Base-by-base conservation (phyloP, 2,329 filamentous ascomycete species). In the Metarhizium anisopliae region DNA sequence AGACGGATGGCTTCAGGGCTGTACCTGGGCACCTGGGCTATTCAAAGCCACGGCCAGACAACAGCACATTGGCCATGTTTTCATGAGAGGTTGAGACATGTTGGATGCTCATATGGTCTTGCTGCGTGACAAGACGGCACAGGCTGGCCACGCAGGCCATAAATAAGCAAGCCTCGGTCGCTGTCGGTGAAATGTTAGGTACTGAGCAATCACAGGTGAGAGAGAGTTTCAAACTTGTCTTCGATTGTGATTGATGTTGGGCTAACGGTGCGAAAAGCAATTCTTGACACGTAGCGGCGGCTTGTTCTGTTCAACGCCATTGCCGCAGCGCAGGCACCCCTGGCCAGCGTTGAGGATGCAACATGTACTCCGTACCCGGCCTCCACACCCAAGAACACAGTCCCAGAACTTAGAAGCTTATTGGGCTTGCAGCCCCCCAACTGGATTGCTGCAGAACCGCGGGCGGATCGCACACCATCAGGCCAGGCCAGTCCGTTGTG, bases 101-200 rank as follows among this genome's bases (percentile, higher is more conserved):
- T 13, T 20, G 32, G 14, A 25, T 25, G 25, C 25, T 25, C 25
- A 25, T 25, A 25, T 25, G 25, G 25, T 25, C 25, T 14, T 11
- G 6, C 11, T 8, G 13, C 8, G 43, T 47, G 43, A 25, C 20
- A 29, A 14, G 13, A 13, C 7, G 43, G 43, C 20, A 47, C n/a
- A 47, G n/a, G n/a, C 18, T 14, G 14, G 43, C 18, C 43, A 47
- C 18, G n/a, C 50, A 20, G 18, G 49, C 35, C 30, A 49, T 32
- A 20, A 38, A 36, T 6, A 7, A 45, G 5, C 51, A 52, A 43
- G 16, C 20, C 51, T 56, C 55, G 55, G 55, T 36, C 40, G 43
- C 6, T 18, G 55, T 56, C 55, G 55, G 55, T 45, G 55, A 50
- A 53, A 36, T 56, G 51, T 53, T 45, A 56, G 51, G 45, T 47